phyloP scores from a whole-genome alignment of 2,329 filamentous ascomycete species.

The Incumbomyces delicatus region DNA sequence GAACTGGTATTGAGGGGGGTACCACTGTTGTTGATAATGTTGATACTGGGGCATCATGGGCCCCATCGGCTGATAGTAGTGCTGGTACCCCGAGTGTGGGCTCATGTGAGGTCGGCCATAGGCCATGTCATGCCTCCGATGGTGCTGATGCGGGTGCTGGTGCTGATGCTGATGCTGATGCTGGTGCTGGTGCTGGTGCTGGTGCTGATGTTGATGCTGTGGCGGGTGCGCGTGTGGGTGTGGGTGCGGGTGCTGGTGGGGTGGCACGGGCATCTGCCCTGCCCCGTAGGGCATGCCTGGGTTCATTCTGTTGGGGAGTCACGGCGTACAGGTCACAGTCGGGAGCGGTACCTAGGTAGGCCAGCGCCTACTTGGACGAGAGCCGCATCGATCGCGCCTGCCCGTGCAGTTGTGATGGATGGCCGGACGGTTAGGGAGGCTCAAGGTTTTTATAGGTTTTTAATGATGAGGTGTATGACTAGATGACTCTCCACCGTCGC shows the following conservation, averaged over 20 bases:
- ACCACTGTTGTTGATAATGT: constrained; percentile 37
- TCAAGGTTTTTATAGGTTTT: no score
- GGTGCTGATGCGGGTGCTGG: constrained; percentile 28
- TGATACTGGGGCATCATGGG: constrained; percentile 38
- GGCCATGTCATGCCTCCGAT: constrained; percentile 34
- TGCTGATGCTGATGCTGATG: no score
- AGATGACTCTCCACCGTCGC: neutral
- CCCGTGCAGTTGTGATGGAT: neutral
- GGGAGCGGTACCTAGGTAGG: neutral
- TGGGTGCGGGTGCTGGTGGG: no score
- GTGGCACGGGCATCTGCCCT: constrained; percentile 36
- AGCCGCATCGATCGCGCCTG: constrained; percentile 1
- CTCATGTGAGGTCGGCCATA: constrained; percentile 43
- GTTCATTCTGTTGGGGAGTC: constrained; percentile 1
- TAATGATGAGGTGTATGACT: neutral
- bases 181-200: no score
- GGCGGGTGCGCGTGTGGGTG: no score
- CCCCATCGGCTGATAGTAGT: constrained; percentile 47
- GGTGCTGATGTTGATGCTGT: no score
- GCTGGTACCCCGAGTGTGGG: constrained; percentile 51
- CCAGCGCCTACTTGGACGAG: constrained; percentile 1
- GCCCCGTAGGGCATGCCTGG: constrained; percentile 34
- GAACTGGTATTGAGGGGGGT: constrained; percentile 32
- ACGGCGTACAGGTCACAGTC: no score
- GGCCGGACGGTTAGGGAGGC: no score